Evolutionary conservation across 768 basidiomycete genomes (phyloP).

Genomic region (Lentinula raphanica): DNA sequence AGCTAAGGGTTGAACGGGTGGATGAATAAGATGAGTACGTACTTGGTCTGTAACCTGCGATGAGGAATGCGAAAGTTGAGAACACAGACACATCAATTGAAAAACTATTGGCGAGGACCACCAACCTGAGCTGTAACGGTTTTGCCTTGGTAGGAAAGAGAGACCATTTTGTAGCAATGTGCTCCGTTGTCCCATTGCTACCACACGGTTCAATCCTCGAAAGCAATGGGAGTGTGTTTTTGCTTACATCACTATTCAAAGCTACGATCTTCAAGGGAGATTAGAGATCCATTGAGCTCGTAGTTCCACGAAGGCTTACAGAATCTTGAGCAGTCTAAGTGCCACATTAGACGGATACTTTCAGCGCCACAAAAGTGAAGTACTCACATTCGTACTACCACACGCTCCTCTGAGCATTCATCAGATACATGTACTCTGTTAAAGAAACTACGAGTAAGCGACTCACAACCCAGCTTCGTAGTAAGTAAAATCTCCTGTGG

Average conservation of each 20-base stretch:
- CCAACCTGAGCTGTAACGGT: slow-evolving; percentile 10
- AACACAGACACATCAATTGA: slow-evolving; percentile 14
- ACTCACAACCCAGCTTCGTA: neutral
- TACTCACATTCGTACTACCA: slow-evolving; percentile 19
- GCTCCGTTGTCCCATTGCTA: slow-evolving; percentile 36
- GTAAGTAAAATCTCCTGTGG: slow-evolving; percentile 2
- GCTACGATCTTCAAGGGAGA: slow-evolving; percentile 34
- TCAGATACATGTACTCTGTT: neutral
- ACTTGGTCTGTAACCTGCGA: slow-evolving; percentile 31
- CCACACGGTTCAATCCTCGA: neutral
- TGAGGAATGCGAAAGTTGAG: too few species aligned
- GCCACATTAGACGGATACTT: neutral
- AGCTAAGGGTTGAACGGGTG: too few species aligned
- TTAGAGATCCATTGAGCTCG: neutral
- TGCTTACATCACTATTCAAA: slow-evolving; percentile 20
- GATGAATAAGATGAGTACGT: slow-evolving; percentile 10
- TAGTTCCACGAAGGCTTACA: slow-evolving; percentile 19
- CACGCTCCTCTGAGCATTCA: slow-evolving; percentile 36
- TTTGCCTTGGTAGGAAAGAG: slow-evolving; percentile 33
- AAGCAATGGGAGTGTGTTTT: neutral
- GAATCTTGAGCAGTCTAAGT: slow-evolving; percentile 15
- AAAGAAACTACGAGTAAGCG: neutral
- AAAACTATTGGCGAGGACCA: too few species aligned
- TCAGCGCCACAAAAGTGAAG: neutral
- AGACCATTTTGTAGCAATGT: slow-evolving; percentile 42